Evolutionary conservation across 192 early-diverging fungal genomes (phyloP), one percentile per base, ranked within the genome.

Genomic region (Linnemannia hyalina): DNA sequence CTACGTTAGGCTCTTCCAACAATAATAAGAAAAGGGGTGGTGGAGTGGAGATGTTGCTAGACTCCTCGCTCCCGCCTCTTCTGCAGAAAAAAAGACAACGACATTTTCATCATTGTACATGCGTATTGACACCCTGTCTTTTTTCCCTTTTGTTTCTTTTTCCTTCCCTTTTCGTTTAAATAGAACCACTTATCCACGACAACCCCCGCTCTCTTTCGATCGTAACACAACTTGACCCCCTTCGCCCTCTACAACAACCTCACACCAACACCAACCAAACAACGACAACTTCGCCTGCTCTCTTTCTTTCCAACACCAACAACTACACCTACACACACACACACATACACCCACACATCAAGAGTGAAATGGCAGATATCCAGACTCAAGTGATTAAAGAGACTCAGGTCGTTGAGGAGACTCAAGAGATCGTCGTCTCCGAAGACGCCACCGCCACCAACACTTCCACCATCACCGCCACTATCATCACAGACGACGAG

Each of bases 341-440:
- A 44, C 35, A 35, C 35, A 35, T 1, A 35, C 35, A 0, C 11
- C 13, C 26, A 63, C 26, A 63, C 26, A 40, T 13, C n/a, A 44
- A 13, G 16, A n/a, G 15, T 1, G 15, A 41, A 72, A 41, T 46
- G 71, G n/a, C 71, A 73, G 23, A n/a, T 4, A 73, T 73, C 71
- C 60, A 65, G 60, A 65, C 60, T 10, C 26, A 65, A 29, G 26
- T 65, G 11, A 29, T 65, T 32, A 26, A 65, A 11, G 60, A 65
- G 60, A 65, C 60, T 65, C 60, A 38, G 35, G 35, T 35, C 26
- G 29, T 65, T 32, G 60, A 65, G 26, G 60, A 65, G 60, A 65
- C 60, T 65, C 60, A 38, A 71, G 70, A 71, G 20, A 13, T 20
- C 41, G 10, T 78, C 15, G 69, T 78, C 46, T 70, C 77, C 35